Percentiles rank a stretch among this genome's conserved stretches.
phyloP scores from a whole-genome alignment of 306 rosid genomes.

The Lithocarpus polystachyus region DNA sequence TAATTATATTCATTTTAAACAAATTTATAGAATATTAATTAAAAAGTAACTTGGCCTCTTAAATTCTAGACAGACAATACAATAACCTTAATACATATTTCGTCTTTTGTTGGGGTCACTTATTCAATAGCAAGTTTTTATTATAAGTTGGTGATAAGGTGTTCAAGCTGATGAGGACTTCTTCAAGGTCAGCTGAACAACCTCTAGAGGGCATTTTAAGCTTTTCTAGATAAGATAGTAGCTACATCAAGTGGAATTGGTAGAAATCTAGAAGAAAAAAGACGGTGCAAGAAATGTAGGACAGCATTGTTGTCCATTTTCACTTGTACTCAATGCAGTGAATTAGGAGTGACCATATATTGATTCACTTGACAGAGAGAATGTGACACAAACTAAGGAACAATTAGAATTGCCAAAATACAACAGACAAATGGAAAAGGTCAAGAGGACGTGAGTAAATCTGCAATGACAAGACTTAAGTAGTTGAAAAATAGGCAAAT shows the following conservation, averaged over 20 bases:
- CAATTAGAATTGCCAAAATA: not conserved
- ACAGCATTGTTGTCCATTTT: not conserved
- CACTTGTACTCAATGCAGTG: not conserved
- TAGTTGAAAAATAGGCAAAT: not conserved
- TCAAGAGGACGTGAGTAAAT: not conserved
- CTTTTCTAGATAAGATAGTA: not conserved
- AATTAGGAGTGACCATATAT: not conserved
- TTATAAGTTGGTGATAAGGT: not conserved
- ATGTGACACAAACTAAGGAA: not conserved
- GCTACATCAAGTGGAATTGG: not conserved
- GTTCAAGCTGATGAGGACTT: not conserved
- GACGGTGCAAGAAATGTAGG: not conserved
- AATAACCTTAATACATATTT: not conserved
- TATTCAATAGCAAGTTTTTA: not conserved
- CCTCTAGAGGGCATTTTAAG: not conserved
- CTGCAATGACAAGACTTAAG: not conserved
- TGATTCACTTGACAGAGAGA: not conserved
- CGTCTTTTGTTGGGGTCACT: not conserved
- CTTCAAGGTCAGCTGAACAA: not conserved
- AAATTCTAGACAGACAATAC: not conserved
- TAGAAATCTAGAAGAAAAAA: not conserved
- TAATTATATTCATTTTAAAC: not conserved
- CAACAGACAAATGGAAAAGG: not conserved
- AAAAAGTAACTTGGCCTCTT: not conserved
- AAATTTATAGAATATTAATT: not conserved